These are phyloP conservation scores for Anisodus acutangulus DNA, from an alignment of 257 asterid species.

Conservation along the genomic window DNA sequence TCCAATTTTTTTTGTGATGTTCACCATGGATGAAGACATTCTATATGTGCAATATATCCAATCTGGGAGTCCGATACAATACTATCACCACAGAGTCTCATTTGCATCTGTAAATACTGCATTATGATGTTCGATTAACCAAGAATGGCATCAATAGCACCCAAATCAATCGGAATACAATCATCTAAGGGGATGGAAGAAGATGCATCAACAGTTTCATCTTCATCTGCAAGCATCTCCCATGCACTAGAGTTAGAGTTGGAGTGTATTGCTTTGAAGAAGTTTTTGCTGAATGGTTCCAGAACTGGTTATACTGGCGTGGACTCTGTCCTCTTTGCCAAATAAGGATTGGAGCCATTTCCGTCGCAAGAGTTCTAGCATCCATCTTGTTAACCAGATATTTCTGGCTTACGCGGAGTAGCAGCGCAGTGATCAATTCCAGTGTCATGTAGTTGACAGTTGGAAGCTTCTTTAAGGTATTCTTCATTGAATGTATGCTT, in stretches of 20 bases:
- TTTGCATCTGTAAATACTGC: slow-evolving; percentile 83
- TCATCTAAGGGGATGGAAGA: slow-evolving; percentile 86
- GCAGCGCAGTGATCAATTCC: slow-evolving; percentile 81
- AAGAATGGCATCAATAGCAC: slow-evolving; percentile 83
- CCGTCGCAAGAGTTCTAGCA: slow-evolving; percentile 86
- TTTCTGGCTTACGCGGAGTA: slow-evolving; percentile 81
- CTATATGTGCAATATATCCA: slow-evolving; percentile 39
- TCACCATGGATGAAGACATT: slow-evolving; percentile 32
- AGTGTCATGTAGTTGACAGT: slow-evolving; percentile 89
- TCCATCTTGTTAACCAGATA: slow-evolving; percentile 93
- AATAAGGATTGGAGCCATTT: slow-evolving; percentile 84
- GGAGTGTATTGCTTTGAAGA: slow-evolving; percentile 47
- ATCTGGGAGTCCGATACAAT: neutral
- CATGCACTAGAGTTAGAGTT: slow-evolving; percentile 48
- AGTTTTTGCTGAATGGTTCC: slow-evolving; percentile 55
- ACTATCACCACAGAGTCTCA: slow-evolving; percentile 76
- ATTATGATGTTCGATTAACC: slow-evolving; percentile 85
- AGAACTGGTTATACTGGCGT: slow-evolving; percentile 61
- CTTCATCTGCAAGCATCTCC: slow-evolving; percentile 72
- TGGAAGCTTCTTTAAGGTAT: slow-evolving; percentile 75
- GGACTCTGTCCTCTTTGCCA: slow-evolving; percentile 82
- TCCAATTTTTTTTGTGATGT: slow-evolving; percentile 19
- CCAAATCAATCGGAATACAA: slow-evolving; percentile 63
- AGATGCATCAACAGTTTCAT: slow-evolving; percentile 63
- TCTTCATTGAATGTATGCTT: slow-evolving; percentile 65